phyloP scores from a whole-genome alignment of 345 rosid genomes.

The Lumnitzera racemosa region DNA sequence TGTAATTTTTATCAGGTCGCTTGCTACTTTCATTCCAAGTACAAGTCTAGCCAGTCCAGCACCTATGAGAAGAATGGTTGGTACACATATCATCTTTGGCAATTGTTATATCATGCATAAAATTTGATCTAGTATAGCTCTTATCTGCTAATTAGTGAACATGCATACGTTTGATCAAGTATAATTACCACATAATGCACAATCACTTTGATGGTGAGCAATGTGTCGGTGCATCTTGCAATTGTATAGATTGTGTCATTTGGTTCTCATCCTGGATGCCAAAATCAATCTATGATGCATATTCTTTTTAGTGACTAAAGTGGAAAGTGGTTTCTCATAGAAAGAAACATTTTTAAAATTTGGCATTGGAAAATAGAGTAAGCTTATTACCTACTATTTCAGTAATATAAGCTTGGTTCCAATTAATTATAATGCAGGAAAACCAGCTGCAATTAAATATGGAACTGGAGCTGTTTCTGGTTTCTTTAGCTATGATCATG shows the following conservation, averaged over 20 bases:
- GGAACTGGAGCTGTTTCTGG: conserved; percentile 67
- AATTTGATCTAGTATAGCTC: neutral
- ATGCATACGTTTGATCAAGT: no score
- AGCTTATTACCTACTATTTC: neutral
- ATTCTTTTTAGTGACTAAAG: no score
- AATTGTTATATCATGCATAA: neutral
- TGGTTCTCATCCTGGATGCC: no score
- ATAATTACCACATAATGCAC: no score
- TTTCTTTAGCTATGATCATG: conserved; percentile 53
- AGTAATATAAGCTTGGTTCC: conserved; percentile 1
- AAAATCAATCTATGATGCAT: no score
- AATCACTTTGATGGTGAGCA: no score
- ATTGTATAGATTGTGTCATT: no score
- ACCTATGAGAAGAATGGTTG: conserved; percentile 76
- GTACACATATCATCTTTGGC: neutral
- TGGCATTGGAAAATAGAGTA: no score
- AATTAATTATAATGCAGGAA: conserved; percentile 37
- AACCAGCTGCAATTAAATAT: conserved; percentile 65
- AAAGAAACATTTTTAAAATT: no score
- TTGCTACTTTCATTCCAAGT: conserved; percentile 83
- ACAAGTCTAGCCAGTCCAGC: conserved; percentile 60
- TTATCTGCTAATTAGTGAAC: no score
- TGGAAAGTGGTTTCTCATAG: no score
- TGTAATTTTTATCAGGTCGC: conserved; percentile 43
- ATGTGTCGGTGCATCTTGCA: no score